Evolutionary conservation across 371 early-diverging fungal genomes (phyloP), one percentile per base, ranked within the genome.

Genomic region (Mucor mucedo): DNA sequence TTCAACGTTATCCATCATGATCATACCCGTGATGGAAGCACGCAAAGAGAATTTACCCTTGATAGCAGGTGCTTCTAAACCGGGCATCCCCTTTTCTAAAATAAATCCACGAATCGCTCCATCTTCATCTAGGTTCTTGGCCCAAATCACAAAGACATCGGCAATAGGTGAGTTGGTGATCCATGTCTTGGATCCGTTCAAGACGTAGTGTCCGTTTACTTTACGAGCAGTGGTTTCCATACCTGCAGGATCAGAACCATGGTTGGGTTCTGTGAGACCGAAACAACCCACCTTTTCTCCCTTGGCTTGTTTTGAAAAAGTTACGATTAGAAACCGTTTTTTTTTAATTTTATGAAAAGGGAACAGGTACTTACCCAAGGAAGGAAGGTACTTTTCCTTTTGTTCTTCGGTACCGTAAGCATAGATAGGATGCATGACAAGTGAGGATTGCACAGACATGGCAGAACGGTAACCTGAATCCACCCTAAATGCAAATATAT

Each of bases 101-200:
- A 98, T 88, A 63, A 97, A 98, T 2, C 99, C 99, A 65, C 95
- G 89, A 72, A 98, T 96, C 68, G 87, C 85, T 48, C 89, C 89
- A 68, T 89, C 93, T 62, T 95, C 93, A 16, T 87, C 87, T 41
- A 70, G 62, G 49, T 87, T 87, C 85, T 96, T 97, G 44, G 97
- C 99, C 99, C 99, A 98, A n/a, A 98, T 85, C 27, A 98, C 84
- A 82, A 95, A 93, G n/a, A 98, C 92, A 62, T 98, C 98, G 49
- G 99, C 99, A 59, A 98, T 91, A 27, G 99, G 99, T 40, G 97
- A 93, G 86, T 97, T 96, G 63, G 99, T 96, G 77, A 98, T 98
- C 99, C 99, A 98, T 40, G 95, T 96, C 85, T 98, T 98, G 79
- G 92, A 83, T 2, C 98, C 98, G 58, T 87, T 91, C 53, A 98